Percentiles rank a stretch among this genome's conserved stretches.
These are phyloP conservation scores for Leptographium procerum DNA, from an alignment of 2,329 filamentous ascomycete species.

Conservation along the genomic window DNA sequence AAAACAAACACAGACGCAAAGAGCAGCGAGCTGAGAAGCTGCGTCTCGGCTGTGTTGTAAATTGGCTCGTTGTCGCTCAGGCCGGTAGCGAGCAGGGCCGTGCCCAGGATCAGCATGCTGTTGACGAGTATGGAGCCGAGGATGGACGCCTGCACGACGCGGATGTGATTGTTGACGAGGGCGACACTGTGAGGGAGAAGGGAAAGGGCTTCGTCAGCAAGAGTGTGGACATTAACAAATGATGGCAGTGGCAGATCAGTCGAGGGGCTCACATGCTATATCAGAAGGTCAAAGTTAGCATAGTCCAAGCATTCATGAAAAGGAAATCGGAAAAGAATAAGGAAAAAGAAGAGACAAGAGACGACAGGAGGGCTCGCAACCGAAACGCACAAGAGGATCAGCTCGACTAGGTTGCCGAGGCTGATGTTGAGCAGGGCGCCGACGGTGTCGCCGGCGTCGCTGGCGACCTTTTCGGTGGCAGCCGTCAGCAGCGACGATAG, in stretches of 20 bases:
- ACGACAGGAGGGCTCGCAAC: neutral
- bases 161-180: conserved; percentile 70
- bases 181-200: conserved; percentile 40
- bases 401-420: conserved; percentile 65
- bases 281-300: conserved; percentile 12
- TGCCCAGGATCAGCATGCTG: conserved; percentile 74
- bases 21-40: conserved; percentile 10
- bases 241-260: neutral
- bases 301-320: no score
- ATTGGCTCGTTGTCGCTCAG: conserved; percentile 56
- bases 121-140: conserved; percentile 92
- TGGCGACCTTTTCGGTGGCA: conserved; percentile 65
- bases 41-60: conserved; percentile 60
- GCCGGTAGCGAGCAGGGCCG: conserved; percentile 68
- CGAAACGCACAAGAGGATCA: conserved; percentile 56
- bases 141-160: conserved; percentile 97
- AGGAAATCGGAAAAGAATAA: neutral
- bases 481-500: conserved; percentile 60
- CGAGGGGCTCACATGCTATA: conserved; percentile 52
- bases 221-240: conserved; percentile 18
- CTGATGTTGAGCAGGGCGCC: conserved; percentile 28
- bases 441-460: conserved; percentile 7
- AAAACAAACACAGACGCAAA: conserved; percentile 54
- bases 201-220: neutral
- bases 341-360: neutral